Percentiles rank a stretch among this genome's conserved stretches.
These are phyloP conservation scores for Artemisia annua DNA, from an alignment of 129 eudicot genomes.

Conservation along the genomic window DNA sequence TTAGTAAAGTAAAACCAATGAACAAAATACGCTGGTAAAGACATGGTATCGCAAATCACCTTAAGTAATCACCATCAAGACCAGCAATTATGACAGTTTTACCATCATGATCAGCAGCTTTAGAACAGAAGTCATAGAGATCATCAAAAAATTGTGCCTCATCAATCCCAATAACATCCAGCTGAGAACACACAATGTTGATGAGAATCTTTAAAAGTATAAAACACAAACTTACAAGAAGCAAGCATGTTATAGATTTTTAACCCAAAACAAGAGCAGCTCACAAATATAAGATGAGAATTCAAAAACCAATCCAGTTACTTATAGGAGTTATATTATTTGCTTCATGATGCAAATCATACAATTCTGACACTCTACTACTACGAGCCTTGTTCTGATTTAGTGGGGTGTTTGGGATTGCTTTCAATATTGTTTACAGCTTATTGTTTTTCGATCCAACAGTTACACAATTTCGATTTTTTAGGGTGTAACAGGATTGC, in stretches of 20 bases:
- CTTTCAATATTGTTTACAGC: no score
- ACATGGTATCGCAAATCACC: slow-evolving; percentile 39
- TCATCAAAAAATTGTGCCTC: slow-evolving; percentile 96
- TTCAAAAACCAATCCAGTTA: slow-evolving; percentile 1
- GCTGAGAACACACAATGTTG: slow-evolving; percentile 40
- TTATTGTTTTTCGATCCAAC: no score
- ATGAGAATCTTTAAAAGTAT: not conserved
- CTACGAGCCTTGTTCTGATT: not conserved
- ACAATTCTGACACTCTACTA: not conserved
- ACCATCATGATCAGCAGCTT: slow-evolving; percentile 89
- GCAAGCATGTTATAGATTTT: not conserved
- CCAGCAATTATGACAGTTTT: slow-evolving; percentile 85
- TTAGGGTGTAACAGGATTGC: no score
- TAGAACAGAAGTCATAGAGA: slow-evolving; percentile 87
- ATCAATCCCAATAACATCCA: slow-evolving; percentile 96
- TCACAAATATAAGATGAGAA: not conserved
- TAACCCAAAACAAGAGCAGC: not conserved
- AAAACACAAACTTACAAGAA: not conserved
- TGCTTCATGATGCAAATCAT: not conserved
- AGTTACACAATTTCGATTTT: no score
- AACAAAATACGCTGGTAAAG: not conserved
- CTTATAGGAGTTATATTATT: not conserved
- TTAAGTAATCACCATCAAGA: slow-evolving; percentile 93
- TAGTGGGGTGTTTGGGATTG: no score
- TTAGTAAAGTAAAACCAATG: not conserved